A percentile compares a stretch with the other conserved stretches of the same genome.
Evolutionary conservation across 768 basidiomycete genomes (phyloP).

Genomic region (Boletus sp.): DNA sequence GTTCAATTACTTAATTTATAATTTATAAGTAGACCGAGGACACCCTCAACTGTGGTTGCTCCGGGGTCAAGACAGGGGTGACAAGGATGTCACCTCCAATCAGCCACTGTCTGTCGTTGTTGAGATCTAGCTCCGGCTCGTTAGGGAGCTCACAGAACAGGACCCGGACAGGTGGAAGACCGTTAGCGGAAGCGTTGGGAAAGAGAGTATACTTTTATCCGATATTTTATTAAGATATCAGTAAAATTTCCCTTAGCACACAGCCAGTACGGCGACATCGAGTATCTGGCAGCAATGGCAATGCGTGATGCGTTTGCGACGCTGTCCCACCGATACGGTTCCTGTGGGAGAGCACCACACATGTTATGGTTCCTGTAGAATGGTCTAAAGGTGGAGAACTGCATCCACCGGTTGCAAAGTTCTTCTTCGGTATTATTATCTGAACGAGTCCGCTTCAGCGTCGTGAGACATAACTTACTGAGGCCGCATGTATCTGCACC

Average conservation of each 20-base stretch:
- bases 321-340: conserved; percentile 80
- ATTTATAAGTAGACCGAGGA: background rate
- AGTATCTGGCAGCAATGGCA: conserved; percentile 70
- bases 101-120: conserved; percentile 67
- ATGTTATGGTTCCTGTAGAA: conserved; percentile 82
- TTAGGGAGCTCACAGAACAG: conserved; percentile 79
- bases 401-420: conserved; percentile 85
- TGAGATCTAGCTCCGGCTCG: conserved; percentile 62
- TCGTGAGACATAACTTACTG: conserved; percentile 14
- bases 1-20: background rate
- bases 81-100: conserved; percentile 70
- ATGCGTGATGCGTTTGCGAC: conserved; percentile 77
- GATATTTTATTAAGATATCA: background rate
- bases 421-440: conserved; percentile 73
- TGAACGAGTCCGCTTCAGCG: background rate
- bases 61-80: conserved; percentile 71
- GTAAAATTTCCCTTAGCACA: conserved; percentile 21
- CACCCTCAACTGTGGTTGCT: conserved; percentile 65
- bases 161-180: conserved; percentile 39
- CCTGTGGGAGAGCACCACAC: conserved; percentile 67
- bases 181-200: conserved; percentile 41
- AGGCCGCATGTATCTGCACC: conserved; percentile 64
- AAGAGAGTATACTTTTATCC: conserved; percentile 64
- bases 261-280: conserved; percentile 78
- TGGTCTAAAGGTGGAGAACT: conserved; percentile 76